Conservation (phyloP, 371 early-diverging fungal genomes). For the Mucor lusitanicus region DNA sequence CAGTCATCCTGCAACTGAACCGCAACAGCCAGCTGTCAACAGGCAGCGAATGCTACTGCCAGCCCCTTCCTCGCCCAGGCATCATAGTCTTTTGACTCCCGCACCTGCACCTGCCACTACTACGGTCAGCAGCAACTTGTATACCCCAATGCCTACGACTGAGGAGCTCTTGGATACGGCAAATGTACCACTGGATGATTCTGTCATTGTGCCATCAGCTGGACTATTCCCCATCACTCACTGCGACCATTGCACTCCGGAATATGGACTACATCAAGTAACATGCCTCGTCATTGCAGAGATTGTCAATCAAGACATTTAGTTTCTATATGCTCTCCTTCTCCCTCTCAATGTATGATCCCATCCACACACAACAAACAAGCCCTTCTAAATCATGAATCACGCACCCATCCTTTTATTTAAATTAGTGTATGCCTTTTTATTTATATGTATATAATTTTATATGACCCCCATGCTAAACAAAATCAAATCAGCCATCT, state of each 20-base stretch:
- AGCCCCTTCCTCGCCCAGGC: neutral
- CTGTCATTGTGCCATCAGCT: neutral
- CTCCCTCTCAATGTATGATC: neutral
- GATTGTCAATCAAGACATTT: neutral
- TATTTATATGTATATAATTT: neutral
- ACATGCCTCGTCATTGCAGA: conserved; percentile 7
- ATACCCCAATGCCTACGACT: neutral
- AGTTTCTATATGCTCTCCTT: neutral
- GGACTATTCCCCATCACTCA: conserved; percentile 10
- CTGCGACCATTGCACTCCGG: conserved; percentile 31
- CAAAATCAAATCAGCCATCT: neutral
- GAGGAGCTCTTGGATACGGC: neutral
- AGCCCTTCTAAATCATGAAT: neutral
- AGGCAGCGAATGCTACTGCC: conserved; percentile 8
- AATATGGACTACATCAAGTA: conserved; percentile 24
- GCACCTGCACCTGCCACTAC: neutral
- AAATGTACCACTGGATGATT: neutral
- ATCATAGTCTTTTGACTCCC: neutral
- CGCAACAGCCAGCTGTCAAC: neutral
- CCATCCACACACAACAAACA: neutral
- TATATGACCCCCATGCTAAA: conserved; percentile 1
- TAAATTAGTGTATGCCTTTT: neutral
- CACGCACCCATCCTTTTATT: neutral
- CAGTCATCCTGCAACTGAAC: neutral
- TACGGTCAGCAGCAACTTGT: neutral